Evolutionary conservation across 352 stramenopile species (phyloP), one percentile per base, ranked within the genome.

Genomic region (Phytophthora tentaculata): DNA sequence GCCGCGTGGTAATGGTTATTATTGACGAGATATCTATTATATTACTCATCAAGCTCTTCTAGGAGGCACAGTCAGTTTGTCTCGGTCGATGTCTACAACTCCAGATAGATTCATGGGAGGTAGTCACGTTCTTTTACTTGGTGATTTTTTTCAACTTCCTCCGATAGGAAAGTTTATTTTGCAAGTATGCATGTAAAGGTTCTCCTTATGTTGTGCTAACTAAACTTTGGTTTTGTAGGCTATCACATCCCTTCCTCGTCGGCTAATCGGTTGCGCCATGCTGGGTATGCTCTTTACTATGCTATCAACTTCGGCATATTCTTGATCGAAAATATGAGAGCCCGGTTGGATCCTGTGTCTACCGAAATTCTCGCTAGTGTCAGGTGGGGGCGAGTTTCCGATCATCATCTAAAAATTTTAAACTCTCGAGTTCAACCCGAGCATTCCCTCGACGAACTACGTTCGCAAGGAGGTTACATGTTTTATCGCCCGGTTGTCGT

Each of bases 71-170:
- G 74, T 75, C 5, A 41, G 6, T 24, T 41, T 62, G 0, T 69
- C 39, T 1, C 48, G 45, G 1, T 28, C 8, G 5, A 68, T 76
- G 39, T 55, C 63, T 8, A 17, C 8, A 16, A 19, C 2, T 10
- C 29, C 22, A 0, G 1, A 23, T 0, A 35, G 67, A 10, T 43
- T 62, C 20, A 77, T 81, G 70, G 74, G 71, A 3, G 67, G 67
- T 0, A 76, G 60, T 14, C 74, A 79, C 28, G 20, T 73, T 0
- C 5, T 77, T 2, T 10, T 81, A 0, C 29, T 45, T 32, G 67
- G 64, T 7, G 71, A 81, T 29, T 76, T 61, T 19, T 16, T 71
- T 0, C 73, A 81, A 13, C 24, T 81, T 1, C 69, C 58, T 7
- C 59, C 65, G 3, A 44, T 73, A 3, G 41, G 9, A 17, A 1